These are phyloP conservation scores for Mycena vulgaris DNA, from an alignment of 768 basidiomycete genomes.

Conservation along the genomic window DNA sequence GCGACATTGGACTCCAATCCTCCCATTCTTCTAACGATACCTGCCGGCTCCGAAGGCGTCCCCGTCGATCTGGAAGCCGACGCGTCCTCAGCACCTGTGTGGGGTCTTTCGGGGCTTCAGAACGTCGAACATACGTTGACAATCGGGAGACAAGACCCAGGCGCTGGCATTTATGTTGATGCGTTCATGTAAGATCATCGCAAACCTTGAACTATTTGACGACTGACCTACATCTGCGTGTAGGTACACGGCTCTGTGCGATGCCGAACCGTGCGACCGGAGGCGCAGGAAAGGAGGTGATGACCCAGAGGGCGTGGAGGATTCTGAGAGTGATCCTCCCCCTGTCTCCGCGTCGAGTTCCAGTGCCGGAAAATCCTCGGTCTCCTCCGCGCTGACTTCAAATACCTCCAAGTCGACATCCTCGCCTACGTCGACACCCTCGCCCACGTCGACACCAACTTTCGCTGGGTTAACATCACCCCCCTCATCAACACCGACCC, in stretches of 20 bases:
- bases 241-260: constrained; percentile 14
- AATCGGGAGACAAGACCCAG: constrained; percentile 1
- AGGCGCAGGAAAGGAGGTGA: constrained; percentile 4
- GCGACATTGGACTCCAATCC: constrained; percentile 18
- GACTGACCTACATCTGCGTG: neutral
- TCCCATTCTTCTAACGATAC: neutral
- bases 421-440: neutral
- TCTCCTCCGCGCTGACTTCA: no score
- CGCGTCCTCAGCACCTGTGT: constrained; percentile 1
- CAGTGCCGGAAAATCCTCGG: no score
- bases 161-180: constrained; percentile 2
- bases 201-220: neutral
- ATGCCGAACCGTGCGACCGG: neutral
- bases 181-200: constrained; percentile 17
- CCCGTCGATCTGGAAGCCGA: neutral
- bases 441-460: neutral
- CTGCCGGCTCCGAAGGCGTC: neutral
- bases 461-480: neutral
- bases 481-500: neutral
- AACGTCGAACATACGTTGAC: constrained; percentile 25
- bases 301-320: neutral
- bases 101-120: constrained; percentile 26
- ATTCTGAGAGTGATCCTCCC: neutral
- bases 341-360: neutral
- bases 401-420: neutral